Base-by-base conservation (phyloP, 1,284 basidiomycete species). In the Cryptococcus floricola region DNA sequence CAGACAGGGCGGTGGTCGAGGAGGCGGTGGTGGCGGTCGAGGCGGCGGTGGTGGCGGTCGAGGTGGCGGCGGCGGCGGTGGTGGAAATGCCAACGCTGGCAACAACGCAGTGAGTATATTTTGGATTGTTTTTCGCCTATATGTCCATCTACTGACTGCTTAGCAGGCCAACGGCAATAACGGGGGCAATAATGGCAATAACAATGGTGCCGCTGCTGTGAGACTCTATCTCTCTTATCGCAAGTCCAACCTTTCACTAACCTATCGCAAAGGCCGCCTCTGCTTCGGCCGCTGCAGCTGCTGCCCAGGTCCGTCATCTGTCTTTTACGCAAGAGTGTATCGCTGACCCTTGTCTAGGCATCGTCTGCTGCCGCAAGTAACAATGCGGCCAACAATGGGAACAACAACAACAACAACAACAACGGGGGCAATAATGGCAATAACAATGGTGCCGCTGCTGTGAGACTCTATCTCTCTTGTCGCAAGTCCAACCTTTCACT, bases 371-470 rank as follows among this genome's bases (percentile, higher is more conserved):
- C 48, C 13, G 48, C 37, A 9, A 38, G 14, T 39, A 37, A 45
- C 28, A 50, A 51, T 19, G 39, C 12, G 18, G 31, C 16, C 53
- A 46, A 53, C 31, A 50, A 19, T 13, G 50, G 46, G 46, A 51
- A 39, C 47, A 16, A 42, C 13, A 48, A 48, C 45, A 55, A 48
- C 38, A 42, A 50, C 44, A 49, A 46, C 28, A 44, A 55, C n/a
- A n/a, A n/a, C n/a, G n/a, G n/a, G n/a, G n/a, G 47, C 19, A 28
- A 16, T 8, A 43, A 37, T 23, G 52, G 27, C 23, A 42, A 39
- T 39, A 28, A 16, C 13, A 43, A 37, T 23, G 52, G 27, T 39
- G 52, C 19, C 23, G 49, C 49, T 39, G 53, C 44, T 37, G 53
- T 34, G 5, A 34, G 31, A 8, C 31, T 34, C 10, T 34, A 6